Base-by-base conservation (phyloP, 768 basidiomycete species). In the Rhizopogon sp. region DNA sequence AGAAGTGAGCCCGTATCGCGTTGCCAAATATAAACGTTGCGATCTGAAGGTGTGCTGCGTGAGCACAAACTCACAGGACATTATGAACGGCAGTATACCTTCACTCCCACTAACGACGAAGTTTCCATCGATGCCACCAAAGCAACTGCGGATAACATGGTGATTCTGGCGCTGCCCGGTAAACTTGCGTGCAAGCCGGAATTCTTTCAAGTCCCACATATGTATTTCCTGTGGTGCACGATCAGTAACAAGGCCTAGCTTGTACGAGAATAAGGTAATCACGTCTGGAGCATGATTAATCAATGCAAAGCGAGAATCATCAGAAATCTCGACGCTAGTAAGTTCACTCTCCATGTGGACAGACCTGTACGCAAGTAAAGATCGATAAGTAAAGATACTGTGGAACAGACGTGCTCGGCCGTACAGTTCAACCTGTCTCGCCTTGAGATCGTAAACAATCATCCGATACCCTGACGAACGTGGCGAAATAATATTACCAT, bases 11-110 rank as follows among this genome's bases (percentile, higher is more conserved):
- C 89, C 10, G 88, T 87, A 62, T 92, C 88, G 44, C 89, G 83
- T 68, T 98, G 91, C 95, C 96, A 99, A 37, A 98, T 82, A 73
- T 98, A 97, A 42, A 98, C 87, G 58, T 89, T 89, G 43, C 87
- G 84, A 71, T 99, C 97, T 98, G 66, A 51, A 56, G 39, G 22
- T 41, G 59, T 58, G 58, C 62, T 44, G 9, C 43, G 50, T 58
- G 52, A 54, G 57, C 28, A 39, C 44, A 41, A 35, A 51, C 13
- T 46, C 25, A 43, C 37, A 13, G 41, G n/a, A 39, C 39, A 35
- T 43, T 14, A 53, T 50, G 10, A 41, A 29, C 3, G 51, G 37
- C 7, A 11, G 37, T 81, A 51, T 60, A 92, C 96, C 96, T 84
- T 98, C 96, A 65, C 93, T 96, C 20, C 96, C 97, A 64, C 90